Conservation (phyloP, 1,284 basidiomycete genomes). For the Xanthoconium separans region DNA sequence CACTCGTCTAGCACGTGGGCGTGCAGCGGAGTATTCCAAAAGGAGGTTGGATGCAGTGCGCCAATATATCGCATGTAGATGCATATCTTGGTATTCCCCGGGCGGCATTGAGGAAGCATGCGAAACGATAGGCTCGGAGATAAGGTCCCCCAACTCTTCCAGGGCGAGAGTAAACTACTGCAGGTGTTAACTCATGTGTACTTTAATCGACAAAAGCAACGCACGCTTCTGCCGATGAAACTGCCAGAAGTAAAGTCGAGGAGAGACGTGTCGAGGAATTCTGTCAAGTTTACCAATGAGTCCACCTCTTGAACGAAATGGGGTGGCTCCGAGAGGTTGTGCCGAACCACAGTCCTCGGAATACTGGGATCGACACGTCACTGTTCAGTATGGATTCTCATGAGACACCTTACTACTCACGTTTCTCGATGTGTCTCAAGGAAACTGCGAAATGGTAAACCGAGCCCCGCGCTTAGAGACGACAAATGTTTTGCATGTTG, state of each 20-base stretch:
- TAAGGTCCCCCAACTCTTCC: conserved; percentile 28
- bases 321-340: background rate
- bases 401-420: conserved; percentile 13
- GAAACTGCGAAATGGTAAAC: conserved; percentile 23
- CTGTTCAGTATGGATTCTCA: background rate
- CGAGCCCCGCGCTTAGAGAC: conserved; percentile 22
- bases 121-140: conserved; percentile 2
- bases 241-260: conserved; percentile 24
- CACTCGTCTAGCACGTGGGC: conserved; percentile 19
- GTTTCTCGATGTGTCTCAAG: conserved; percentile 20
- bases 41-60: conserved; percentile 34
- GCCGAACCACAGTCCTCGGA: conserved; percentile 1
- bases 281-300: conserved; percentile 20
- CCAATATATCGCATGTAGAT: conserved; percentile 28
- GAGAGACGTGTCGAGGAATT: conserved; percentile 15
- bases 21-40: conserved; percentile 34
- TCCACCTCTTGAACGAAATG: conserved; percentile 3
- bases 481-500: conserved; percentile 29
- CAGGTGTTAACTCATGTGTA: conserved; percentile 4
- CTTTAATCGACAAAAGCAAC: background rate
- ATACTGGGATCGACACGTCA: conserved; percentile 10
- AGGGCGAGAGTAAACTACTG: conserved; percentile 29
- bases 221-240: conserved; percentile 32
- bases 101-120: background rate
- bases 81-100: conserved; percentile 10